Evolutionary conservation across 2,329 filamentous ascomycete genomes (phyloP).

Genomic region (Grosmannia huntii): DNA sequence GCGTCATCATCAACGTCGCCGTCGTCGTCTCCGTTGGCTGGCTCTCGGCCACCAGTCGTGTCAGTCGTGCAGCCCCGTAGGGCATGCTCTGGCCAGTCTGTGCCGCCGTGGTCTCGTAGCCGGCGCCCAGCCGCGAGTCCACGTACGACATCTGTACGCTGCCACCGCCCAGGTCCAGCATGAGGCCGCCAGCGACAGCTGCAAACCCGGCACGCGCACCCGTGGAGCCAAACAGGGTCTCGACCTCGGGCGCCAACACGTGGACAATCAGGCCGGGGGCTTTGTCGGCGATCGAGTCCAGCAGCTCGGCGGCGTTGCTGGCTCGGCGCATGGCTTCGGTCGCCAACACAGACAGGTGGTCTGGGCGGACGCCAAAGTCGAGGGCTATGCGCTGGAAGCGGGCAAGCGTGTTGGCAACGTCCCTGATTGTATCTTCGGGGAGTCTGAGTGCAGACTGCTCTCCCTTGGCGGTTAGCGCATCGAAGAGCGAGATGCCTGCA

Average conservation of each 20-base stretch:
- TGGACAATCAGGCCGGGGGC: conserved; percentile 55
- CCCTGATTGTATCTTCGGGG: conserved; percentile 41
- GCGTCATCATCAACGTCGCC: too few species aligned
- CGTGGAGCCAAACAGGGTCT: conserved; percentile 71
- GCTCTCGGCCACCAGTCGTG: conserved; percentile 25
- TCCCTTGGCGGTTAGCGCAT: conserved; percentile 45
- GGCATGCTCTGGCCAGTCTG: conserved; percentile 43
- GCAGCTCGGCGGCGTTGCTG: conserved; percentile 57
- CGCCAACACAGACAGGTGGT: conserved; percentile 63
- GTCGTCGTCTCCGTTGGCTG: not conserved
- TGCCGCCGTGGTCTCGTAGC: conserved; percentile 43
- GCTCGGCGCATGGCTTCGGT: conserved; percentile 83
- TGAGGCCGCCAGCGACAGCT: conserved; percentile 52
- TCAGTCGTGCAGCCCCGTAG: conserved; percentile 47
- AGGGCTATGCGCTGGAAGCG: conserved; percentile 60
- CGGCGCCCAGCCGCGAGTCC: conserved; percentile 26
- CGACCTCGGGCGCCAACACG: conserved; percentile 64
- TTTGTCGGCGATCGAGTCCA: conserved; percentile 45
- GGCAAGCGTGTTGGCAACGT: conserved; percentile 53
- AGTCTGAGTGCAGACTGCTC: conserved; percentile 24
- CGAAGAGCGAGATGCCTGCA: conserved; percentile 73
- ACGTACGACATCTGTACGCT: conserved; percentile 55
- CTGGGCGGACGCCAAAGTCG: conserved; percentile 50
- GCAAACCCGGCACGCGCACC: conserved; percentile 67
- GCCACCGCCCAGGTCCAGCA: conserved; percentile 75